Percentiles rank a stretch among this genome's conserved stretches.
phyloP scores from a whole-genome alignment of 2,329 filamentous ascomycete genomes.

The Seiridium unicorne region DNA sequence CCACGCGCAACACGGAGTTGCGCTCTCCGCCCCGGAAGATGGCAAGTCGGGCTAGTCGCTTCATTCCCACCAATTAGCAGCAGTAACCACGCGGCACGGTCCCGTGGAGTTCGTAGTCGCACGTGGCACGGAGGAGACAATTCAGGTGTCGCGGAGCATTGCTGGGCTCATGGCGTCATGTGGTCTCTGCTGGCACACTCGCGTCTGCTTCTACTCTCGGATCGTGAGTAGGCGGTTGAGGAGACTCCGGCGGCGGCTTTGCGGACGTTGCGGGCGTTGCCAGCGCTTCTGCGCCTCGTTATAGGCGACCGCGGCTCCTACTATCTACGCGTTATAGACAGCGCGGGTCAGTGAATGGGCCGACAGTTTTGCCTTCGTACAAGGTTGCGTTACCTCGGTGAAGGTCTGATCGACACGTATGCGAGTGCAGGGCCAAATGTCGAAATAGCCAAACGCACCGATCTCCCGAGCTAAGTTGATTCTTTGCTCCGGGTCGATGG shows the following conservation, averaged over 20 bases:
- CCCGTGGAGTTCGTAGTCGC: neutral
- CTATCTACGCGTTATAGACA: neutral
- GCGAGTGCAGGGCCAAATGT: neutral
- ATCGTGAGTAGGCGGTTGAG: neutral
- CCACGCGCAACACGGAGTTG: neutral
- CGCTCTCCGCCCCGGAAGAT: neutral
- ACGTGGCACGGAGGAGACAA: neutral
- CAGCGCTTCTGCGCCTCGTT: neutral
- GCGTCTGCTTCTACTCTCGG: neutral
- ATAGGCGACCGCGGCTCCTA: neutral
- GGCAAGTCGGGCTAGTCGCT: neutral
- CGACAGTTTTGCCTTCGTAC: neutral
- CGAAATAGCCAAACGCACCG: neutral
- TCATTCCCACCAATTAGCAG: conserved; percentile 1
- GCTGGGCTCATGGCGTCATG: neutral
- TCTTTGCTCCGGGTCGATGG: neutral
- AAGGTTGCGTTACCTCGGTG: neutral
- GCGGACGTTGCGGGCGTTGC: neutral
- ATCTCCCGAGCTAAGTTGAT: neutral
- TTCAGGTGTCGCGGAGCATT: neutral
- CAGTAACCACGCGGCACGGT: neutral
- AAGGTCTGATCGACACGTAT: neutral
- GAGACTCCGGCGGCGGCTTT: neutral
- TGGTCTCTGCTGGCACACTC: too few relatives aligned
- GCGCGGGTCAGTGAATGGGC: too few relatives aligned